Percentiles rank a stretch among this genome's conserved stretches.
phyloP scores from a whole-genome alignment of 768 basidiomycete genomes.

The Pulveroboletus sp. region DNA sequence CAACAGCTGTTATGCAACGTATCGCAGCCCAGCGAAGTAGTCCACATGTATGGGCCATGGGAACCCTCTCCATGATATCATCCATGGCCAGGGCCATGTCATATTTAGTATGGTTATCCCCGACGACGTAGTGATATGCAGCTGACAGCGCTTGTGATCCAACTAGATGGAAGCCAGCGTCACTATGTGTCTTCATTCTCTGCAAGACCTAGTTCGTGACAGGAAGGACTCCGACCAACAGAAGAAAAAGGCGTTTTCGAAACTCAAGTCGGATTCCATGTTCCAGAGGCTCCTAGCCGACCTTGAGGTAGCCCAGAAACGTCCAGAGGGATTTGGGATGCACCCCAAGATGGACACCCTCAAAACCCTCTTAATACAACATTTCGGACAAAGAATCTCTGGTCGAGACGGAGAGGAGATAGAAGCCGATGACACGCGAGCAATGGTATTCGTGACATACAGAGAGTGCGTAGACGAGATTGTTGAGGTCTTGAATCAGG shows the following conservation, averaged over 20 bases:
- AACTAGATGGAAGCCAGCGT: constrained; percentile 77
- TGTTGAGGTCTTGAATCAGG: constrained; percentile 69
- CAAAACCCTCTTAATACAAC: constrained; percentile 65
- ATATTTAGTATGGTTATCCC: constrained; percentile 60
- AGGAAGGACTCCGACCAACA: constrained; percentile 27
- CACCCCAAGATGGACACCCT: constrained; percentile 95
- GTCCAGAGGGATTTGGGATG: constrained; percentile 44
- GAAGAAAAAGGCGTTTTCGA: constrained; percentile 38
- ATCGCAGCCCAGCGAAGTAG: constrained; percentile 34
- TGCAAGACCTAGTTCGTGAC: constrained; percentile 49
- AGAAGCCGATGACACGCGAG: constrained; percentile 48
- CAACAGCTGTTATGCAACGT: constrained; percentile 40
- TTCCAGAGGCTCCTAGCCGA: constrained; percentile 66
- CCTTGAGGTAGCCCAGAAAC: constrained; percentile 52
- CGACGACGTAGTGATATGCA: neutral
- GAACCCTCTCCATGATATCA: constrained; percentile 47
- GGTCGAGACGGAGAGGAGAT: constrained; percentile 35
- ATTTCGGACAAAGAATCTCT: constrained; percentile 51
- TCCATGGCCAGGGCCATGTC: constrained; percentile 78
- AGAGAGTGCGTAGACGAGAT: constrained; percentile 90
- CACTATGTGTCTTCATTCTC: constrained; percentile 65
- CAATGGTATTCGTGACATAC: constrained; percentile 94
- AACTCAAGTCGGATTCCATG: constrained; percentile 47
- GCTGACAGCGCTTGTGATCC: neutral
- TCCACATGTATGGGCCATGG: constrained; percentile 44